Percentiles rank a stretch among this genome's conserved stretches.
Evolutionary conservation across 768 basidiomycete species (phyloP).

Genomic region (Lactifluus pinguis): DNA sequence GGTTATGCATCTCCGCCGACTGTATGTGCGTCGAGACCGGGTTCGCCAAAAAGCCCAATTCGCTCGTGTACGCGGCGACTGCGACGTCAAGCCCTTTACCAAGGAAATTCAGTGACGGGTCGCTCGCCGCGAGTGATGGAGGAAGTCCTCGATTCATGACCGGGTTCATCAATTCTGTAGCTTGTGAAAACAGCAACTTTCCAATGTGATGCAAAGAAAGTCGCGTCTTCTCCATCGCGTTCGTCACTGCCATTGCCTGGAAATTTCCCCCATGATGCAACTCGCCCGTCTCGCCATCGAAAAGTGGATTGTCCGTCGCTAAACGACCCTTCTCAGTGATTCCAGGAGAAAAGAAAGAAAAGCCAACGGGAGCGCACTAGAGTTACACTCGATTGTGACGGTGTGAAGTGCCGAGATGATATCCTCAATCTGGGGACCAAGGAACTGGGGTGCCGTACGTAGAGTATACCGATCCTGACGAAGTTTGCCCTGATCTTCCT

Average conservation of each 20-base stretch:
- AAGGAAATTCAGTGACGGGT: conserved; percentile 75
- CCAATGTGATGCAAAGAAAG: conserved; percentile 43
- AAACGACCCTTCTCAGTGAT: neutral
- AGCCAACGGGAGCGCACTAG: conserved; percentile 42
- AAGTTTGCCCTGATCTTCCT: conserved; percentile 62
- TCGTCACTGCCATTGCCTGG: conserved; percentile 80
- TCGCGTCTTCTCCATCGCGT: conserved; percentile 85
- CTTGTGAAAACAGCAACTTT: conserved; percentile 42
- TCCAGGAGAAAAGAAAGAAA: neutral
- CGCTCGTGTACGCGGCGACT: conserved; percentile 70
- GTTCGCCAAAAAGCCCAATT: conserved; percentile 84
- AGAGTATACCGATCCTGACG: conserved; percentile 78
- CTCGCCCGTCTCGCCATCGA: conserved; percentile 55
- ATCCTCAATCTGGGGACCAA: conserved; percentile 81
- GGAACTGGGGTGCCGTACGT: conserved; percentile 72
- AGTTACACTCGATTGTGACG: conserved; percentile 71
- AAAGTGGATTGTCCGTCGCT: conserved; percentile 85
- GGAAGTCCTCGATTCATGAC: conserved; percentile 77
- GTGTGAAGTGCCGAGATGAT: conserved; percentile 54
- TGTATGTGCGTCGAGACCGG: conserved; percentile 81
- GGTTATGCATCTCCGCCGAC: conserved; percentile 88
- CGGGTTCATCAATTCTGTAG: conserved; percentile 72
- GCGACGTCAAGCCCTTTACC: conserved; percentile 82
- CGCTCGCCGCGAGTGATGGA: conserved; percentile 68
- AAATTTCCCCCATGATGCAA: conserved; percentile 88